Evolutionary conservation across 176 grass and related monocot genomes (phyloP).

Genomic region (Avena atlantica): DNA sequence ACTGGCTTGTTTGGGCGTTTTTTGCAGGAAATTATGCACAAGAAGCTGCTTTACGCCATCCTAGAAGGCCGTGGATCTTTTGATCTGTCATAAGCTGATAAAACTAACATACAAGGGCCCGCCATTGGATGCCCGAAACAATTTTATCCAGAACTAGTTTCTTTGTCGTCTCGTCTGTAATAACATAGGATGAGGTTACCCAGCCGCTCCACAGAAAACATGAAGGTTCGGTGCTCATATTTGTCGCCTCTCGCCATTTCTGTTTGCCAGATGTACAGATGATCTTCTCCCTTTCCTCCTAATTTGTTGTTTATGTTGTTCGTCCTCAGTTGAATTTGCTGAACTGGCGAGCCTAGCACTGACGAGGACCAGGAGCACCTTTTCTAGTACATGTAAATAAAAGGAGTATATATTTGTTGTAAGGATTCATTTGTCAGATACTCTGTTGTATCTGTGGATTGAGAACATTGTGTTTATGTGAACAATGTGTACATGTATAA

Average conservation of each 20-base stretch:
- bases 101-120: constrained; percentile 54
- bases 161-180: constrained; percentile 43
- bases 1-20: constrained; percentile 1
- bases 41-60: constrained; percentile 89
- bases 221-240: constrained; percentile 25
- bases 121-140: constrained; percentile 29
- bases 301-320: not conserved
- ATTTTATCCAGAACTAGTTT: constrained; percentile 48
- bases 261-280: not conserved
- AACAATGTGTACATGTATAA: constrained; percentile 31
- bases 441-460: not conserved
- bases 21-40: constrained; percentile 80
- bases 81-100: constrained; percentile 75
- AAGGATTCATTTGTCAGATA: constrained; percentile 26
- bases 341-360: constrained; percentile 16
- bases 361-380: constrained; percentile 20
- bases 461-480: not conserved
- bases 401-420: constrained; percentile 28
- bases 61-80: constrained; percentile 93
- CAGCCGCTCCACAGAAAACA: constrained; percentile 7
- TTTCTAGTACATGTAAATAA: constrained; percentile 47
- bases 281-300: not conserved
- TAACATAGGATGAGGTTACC: constrained; percentile 44
- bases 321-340: constrained; percentile 14
- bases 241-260: not conserved